phyloP scores from a whole-genome alignment of 495 filamentous ascomycete species.

The Penicillium antarcticum region DNA sequence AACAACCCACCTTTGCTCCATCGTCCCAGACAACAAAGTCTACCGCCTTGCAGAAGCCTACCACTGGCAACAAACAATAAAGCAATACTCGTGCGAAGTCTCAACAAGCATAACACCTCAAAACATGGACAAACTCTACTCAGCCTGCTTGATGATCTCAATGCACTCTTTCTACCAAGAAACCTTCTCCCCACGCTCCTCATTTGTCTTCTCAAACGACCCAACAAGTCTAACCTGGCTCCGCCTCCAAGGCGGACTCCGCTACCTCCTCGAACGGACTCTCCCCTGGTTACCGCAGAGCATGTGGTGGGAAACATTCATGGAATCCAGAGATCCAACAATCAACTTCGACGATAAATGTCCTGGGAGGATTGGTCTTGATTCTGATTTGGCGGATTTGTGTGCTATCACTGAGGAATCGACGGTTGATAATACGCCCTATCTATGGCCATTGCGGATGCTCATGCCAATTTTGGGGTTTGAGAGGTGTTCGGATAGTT shows the following conservation, averaged over 20 bases:
- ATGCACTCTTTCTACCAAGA: constrained; percentile 37
- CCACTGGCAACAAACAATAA: constrained; percentile 43
- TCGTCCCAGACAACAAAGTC: constrained; percentile 21
- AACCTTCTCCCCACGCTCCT: constrained; percentile 31
- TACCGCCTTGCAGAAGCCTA: constrained; percentile 38
- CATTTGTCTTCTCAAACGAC: constrained; percentile 41
- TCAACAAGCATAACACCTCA: constrained; percentile 20
- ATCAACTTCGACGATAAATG: constrained; percentile 28
- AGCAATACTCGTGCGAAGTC: constrained; percentile 34
- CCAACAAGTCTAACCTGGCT: constrained; percentile 40
- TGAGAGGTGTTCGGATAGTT: constrained; percentile 13
- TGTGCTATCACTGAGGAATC: constrained; percentile 37
- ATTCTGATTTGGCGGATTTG: constrained; percentile 33
- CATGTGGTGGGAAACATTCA: constrained; percentile 38
- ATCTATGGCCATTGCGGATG: constrained; percentile 35
- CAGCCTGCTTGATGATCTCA: constrained; percentile 39
- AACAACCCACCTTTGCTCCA: constrained; percentile 36
- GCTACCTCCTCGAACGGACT: constrained; percentile 32
- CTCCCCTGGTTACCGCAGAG: constrained; percentile 31
- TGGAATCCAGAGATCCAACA: constrained; percentile 19
- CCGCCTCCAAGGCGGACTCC: constrained; percentile 37
- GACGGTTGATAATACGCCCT: constrained; percentile 37
- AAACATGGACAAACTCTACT: constrained; percentile 46
- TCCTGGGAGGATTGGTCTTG: constrained; percentile 31
- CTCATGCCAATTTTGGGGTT: constrained; percentile 29